Conservation (phyloP, 345 rosid species). For the Carallia pectinifolia region DNA sequence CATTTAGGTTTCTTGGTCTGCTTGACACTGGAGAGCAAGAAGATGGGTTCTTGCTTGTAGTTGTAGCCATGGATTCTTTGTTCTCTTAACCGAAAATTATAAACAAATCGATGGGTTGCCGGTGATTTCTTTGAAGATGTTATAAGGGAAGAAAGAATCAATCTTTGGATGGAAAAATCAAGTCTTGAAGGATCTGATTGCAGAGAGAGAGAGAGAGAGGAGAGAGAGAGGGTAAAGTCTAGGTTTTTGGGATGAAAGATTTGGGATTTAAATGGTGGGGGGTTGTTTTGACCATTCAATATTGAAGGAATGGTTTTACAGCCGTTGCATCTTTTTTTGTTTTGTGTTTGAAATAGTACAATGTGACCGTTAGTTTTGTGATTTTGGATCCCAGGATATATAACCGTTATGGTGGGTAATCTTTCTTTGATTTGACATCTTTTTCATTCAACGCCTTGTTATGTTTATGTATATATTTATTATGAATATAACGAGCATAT, state of each 20-base stretch:
- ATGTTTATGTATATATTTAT: too few species aligned
- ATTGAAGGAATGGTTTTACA: neutral
- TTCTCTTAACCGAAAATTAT: neutral
- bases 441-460: too few species aligned
- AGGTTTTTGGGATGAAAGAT: neutral
- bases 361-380: neutral
- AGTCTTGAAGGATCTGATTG: neutral
- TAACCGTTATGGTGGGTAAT: too few species aligned
- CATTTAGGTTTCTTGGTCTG: conserved; percentile 35
- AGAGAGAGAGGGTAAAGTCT: conserved; percentile 12
- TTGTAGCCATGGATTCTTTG: conserved; percentile 6
- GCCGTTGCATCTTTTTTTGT: conserved; percentile 6
- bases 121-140: neutral
- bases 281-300: conserved; percentile 14
- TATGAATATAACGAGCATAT: too few species aligned
- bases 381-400: too few species aligned
- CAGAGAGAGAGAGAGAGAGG: neutral
- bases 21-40: conserved; percentile 29
- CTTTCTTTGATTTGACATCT: too few species aligned
- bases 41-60: conserved; percentile 18
- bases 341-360: too few species aligned
- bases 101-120: neutral
- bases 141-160: too few species aligned
- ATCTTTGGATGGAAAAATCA: neutral
- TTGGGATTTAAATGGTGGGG: neutral